phyloP scores from a whole-genome alignment of 2,329 filamentous ascomycete species.

The Akanthomyces muscarius region DNA sequence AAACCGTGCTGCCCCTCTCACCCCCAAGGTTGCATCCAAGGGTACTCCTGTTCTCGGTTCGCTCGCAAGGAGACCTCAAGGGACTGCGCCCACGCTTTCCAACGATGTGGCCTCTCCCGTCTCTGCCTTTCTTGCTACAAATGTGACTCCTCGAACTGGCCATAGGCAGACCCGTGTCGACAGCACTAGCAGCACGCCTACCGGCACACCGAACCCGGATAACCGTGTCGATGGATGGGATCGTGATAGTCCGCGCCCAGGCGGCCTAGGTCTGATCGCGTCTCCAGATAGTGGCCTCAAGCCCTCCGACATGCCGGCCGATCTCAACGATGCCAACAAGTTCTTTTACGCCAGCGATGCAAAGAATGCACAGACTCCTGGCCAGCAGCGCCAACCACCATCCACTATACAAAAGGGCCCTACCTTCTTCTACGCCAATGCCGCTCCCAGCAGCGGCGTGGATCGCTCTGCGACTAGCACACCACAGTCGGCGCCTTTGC shows the following conservation, averaged over 20 bases:
- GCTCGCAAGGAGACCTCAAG: conserved; percentile 34
- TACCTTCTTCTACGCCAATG: conserved; percentile 56
- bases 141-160: conserved; percentile 76
- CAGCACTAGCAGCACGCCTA: conserved; percentile 64
- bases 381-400: conserved; percentile 35
- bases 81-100: conserved; percentile 20
- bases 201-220: conserved; percentile 51
- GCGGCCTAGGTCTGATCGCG: conserved; percentile 30
- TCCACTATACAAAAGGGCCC: conserved; percentile 43
- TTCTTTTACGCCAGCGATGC: conserved; percentile 93
- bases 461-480: conserved; percentile 31
- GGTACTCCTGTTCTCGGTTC: conserved; percentile 39
- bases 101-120: conserved; percentile 48
- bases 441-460: conserved; percentile 28
- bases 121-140: conserved; percentile 56
- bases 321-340: conserved; percentile 51
- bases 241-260: conserved; percentile 23
- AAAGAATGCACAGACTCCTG: conserved; percentile 39
- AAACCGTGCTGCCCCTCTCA: conserved; percentile 42
- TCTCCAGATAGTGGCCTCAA: conserved; percentile 26
- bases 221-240: conserved; percentile 42
- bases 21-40: conserved; percentile 49
- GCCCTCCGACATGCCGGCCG: conserved; percentile 26
- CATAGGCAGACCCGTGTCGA: conserved; percentile 67
- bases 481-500: conserved; percentile 24